phyloP scores from a whole-genome alignment of 2,329 filamentous ascomycete species.

The Diaporthe sp. region DNA sequence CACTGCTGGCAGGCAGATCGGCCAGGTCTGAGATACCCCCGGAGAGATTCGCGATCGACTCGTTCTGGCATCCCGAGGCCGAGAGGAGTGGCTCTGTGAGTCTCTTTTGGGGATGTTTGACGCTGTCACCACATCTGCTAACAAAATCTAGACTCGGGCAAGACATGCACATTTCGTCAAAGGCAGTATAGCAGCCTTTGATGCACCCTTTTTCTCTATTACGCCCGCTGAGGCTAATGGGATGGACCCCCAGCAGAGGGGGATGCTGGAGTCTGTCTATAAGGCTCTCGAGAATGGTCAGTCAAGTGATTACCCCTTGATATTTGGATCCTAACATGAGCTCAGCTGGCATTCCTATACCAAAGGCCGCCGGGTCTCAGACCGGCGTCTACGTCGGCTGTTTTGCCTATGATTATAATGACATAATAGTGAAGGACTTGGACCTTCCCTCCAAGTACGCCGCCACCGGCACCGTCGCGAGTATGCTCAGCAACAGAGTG shows the following conservation, averaged over 20 bases:
- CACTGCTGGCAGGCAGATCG: slow-evolving; percentile 46
- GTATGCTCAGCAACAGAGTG: slow-evolving; percentile 51
- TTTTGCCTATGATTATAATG: slow-evolving; percentile 45
- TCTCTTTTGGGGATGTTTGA: neutral
- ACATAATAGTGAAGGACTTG: slow-evolving; percentile 41
- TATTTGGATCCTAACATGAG: neutral
- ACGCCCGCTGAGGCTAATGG: slow-evolving; percentile 37
- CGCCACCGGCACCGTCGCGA: slow-evolving; percentile 46
- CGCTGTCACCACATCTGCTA: neutral
- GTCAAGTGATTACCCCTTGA: neutral
- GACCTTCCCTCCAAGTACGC: slow-evolving; percentile 43
- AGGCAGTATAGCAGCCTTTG: slow-evolving; percentile 34
- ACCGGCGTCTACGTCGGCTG: slow-evolving; percentile 45
- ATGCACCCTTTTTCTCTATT: slow-evolving; percentile 40
- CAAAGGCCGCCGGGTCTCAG: slow-evolving; percentile 27
- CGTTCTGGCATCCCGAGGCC: slow-evolving; percentile 48
- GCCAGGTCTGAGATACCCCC: slow-evolving; percentile 45
- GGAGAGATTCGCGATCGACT: slow-evolving; percentile 47
- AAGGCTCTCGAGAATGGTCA: slow-evolving; percentile 38
- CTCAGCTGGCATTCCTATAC: slow-evolving; percentile 33
- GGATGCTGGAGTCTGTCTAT: slow-evolving; percentile 37
- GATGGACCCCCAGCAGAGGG: slow-evolving; percentile 39
- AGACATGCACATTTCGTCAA: slow-evolving; percentile 33
- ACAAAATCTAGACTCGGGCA: slow-evolving; percentile 18
- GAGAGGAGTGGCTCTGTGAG: slow-evolving; percentile 49